Conservation (phyloP, 2,329 filamentous ascomycete species). For the Lasiodiplodia sp. region DNA sequence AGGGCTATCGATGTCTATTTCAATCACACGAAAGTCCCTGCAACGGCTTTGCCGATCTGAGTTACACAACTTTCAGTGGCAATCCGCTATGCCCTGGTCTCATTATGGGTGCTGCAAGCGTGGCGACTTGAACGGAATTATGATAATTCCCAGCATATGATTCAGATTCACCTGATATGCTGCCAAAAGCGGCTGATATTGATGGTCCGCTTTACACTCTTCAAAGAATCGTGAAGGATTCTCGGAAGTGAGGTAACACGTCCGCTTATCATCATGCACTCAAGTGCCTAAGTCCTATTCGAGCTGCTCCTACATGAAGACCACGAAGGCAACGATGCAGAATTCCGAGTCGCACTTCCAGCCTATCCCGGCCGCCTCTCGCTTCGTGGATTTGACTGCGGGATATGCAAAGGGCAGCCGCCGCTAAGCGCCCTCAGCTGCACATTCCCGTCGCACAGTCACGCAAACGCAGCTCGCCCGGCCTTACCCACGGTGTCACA, state of each 20-base stretch:
- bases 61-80: neutral
- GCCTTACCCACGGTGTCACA: neutral
- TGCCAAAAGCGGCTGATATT: neutral
- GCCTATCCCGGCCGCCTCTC: neutral
- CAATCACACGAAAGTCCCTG: constrained; percentile 15
- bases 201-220: neutral
- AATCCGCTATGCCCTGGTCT: constrained; percentile 5
- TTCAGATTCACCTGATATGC: neutral
- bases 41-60: constrained; percentile 18
- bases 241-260: neutral
- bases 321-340: constrained; percentile 1
- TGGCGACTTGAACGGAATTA: neutral
- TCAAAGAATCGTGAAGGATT: neutral
- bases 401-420: neutral
- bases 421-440: constrained; percentile 26
- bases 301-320: neutral
- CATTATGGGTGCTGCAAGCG: constrained; percentile 12
- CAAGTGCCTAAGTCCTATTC: neutral
- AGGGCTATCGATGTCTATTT: neutral
- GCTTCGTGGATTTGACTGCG: neutral
- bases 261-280: constrained; percentile 3
- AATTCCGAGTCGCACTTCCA: neutral
- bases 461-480: constrained; percentile 6
- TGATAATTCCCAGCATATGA: neutral
- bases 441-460: constrained; percentile 15